Evolutionary conservation across 352 stramenopile genomes (phyloP), one percentile per base, ranked within the genome.

Genomic region (Phytophthora pisi): DNA sequence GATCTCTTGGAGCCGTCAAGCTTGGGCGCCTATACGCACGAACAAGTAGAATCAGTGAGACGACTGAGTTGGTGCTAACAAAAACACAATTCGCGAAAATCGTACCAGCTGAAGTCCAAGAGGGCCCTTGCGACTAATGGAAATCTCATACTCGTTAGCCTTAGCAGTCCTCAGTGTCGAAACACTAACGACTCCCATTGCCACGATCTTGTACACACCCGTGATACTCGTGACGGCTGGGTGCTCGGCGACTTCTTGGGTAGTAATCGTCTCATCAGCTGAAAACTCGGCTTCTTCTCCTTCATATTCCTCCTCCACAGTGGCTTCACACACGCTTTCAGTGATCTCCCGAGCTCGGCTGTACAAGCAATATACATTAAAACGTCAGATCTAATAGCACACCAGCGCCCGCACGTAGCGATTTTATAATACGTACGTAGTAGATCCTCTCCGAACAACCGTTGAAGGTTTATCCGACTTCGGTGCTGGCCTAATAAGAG

Each of bases 81-180:
- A 53, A 49, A 36, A 0, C 50, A 40, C 45, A 15, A 52, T 15
- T n/a, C 11, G 36, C 15, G 15, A 64, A 62, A 28, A 20, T 28
- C 68, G 58, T 77, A 90, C 82, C 75, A 92, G 56, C 24, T 90
- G 72, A 10, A 95, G 84, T 16, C 87, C 87, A 57, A 95, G 86
- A 5, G 68, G 64, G 1, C 87, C 87, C 42, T 78, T 73, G 34
- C 75, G 74, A 26, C 71, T 66, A 70, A 95, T 88, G n/a, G 66
- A 75, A 50, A 95, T 76, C 65, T 93, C 83, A 51, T 95, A 95
- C 61, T 95, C 87, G 57, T 95, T 95, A 9, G 87, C 74, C 65
- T 93, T 93, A 56, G 81, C 78, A 31, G 70, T 84, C 58, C 81
- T 82, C 20, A 93, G 57, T 5, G 81, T 93, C 20, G 84, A 93